phyloP scores from a whole-genome alignment of 176 grass and related monocot species.

The Chloris gayana region DNA sequence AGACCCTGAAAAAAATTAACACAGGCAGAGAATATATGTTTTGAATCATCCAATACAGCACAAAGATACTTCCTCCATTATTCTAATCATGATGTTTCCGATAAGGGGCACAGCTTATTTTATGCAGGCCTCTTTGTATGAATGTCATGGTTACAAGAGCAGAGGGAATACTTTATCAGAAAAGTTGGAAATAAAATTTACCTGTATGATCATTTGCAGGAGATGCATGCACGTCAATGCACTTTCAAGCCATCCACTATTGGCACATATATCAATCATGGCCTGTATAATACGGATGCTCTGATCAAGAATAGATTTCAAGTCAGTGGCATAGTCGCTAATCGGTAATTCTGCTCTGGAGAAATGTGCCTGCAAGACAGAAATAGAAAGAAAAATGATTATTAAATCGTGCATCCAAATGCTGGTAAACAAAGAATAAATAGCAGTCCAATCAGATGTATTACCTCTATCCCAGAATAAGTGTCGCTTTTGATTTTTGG shows the following conservation, averaged over 20 bases:
- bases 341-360: conserved; percentile 86
- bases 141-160: too few species aligned
- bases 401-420: conserved; percentile 25
- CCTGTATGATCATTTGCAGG: conserved; percentile 99
- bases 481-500: too few species aligned
- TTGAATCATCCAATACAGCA: conserved; percentile 20
- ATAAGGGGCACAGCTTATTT: too few species aligned
- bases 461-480: too few species aligned
- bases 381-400: conserved; percentile 27
- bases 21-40: conserved; percentile 10
- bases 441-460: too few species aligned
- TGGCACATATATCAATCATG: conserved; percentile 98
- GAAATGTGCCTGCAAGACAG: conserved; percentile 80
- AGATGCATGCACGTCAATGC: conserved; percentile 94
- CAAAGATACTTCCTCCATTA: background rate
- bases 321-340: conserved; percentile 88
- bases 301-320: conserved; percentile 99
- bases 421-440: conserved; percentile 1
- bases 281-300: conserved; percentile 97
- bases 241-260: conserved; percentile 95
- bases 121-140: too few species aligned
- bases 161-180: background rate
- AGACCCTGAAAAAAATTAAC: conserved; percentile 61
- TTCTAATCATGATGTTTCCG: too few species aligned
- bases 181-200: conserved; percentile 37